A percentile compares a stretch with the other conserved stretches of the same genome.
Conservation (phyloP, 257 asterid genomes). For the Gynochthodes officinalis region DNA sequence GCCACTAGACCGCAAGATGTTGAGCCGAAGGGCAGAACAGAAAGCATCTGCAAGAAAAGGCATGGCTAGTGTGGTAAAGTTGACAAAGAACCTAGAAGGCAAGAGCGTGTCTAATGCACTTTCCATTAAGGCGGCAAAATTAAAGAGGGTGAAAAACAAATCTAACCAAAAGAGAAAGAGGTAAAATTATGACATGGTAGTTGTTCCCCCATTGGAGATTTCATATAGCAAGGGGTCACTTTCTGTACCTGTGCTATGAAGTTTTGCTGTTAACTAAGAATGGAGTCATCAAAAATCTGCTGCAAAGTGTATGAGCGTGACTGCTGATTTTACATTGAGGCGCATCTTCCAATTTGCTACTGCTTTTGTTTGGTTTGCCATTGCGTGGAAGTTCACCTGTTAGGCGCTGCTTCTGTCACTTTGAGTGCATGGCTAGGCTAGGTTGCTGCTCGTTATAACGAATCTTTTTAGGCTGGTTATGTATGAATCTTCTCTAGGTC, state of each 20-base stretch:
- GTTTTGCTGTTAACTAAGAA: background rate
- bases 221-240: background rate
- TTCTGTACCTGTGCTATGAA: background rate
- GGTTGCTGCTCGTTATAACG: background rate
- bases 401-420: background rate
- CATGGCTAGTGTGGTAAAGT: constrained; percentile 79
- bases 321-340: background rate
- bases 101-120: constrained; percentile 71
- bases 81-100: constrained; percentile 81
- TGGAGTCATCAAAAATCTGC: background rate
- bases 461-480: background rate
- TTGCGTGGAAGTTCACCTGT: background rate
- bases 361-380: background rate
- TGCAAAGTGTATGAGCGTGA: no score
- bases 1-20: constrained; percentile 98
- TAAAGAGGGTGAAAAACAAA: constrained; percentile 32
- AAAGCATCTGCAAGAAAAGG: constrained; percentile 85
- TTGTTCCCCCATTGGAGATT: background rate
- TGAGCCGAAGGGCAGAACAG: constrained; percentile 89
- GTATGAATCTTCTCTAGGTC: background rate
- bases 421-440: background rate
- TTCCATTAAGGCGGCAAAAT: constrained; percentile 36
- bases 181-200: background rate
- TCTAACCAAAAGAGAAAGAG: constrained; percentile 23
- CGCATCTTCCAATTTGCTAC: background rate